These are phyloP conservation scores for Areca catechu DNA, from an alignment of 176 grass and related monocot species.

Conservation along the genomic window DNA sequence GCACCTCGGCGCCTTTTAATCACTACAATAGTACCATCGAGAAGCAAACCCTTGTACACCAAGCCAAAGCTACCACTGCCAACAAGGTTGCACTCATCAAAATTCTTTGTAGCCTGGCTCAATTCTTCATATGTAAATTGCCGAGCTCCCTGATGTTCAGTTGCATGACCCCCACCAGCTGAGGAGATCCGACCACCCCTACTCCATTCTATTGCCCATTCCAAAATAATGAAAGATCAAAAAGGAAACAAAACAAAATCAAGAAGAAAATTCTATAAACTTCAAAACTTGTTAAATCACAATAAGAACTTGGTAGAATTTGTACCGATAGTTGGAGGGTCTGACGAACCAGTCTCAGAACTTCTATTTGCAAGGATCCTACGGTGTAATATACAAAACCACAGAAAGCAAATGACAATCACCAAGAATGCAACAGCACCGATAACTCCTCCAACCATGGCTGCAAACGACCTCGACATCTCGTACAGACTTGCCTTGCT, in stretches of 20 bases:
- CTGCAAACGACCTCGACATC: conserved; percentile 58
- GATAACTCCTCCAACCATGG: conserved; percentile 50
- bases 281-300: no score
- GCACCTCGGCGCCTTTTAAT: conserved; percentile 48
- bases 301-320: conserved; percentile 1
- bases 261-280: not conserved
- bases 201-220: conserved; percentile 61
- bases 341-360: conserved; percentile 86
- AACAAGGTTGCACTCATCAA: conserved; percentile 72
- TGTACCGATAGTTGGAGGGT: conserved; percentile 68
- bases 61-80: conserved; percentile 67
- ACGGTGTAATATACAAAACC: conserved; percentile 24
- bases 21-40: conserved; percentile 83
- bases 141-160: conserved; percentile 40
- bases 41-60: conserved; percentile 85
- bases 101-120: conserved; percentile 68
- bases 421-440: conserved; percentile 31
- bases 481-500: conserved; percentile 10
- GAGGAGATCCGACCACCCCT: conserved; percentile 43
- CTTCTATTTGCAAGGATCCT: conserved; percentile 33
- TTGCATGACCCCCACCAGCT: conserved; percentile 17
- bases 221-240: conserved; percentile 1
- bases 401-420: conserved; percentile 23
- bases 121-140: conserved; percentile 74
- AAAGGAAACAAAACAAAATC: conserved; percentile 1